These are phyloP conservation scores for Leucoagaricus sp. DNA, from an alignment of 1,284 basidiomycete genomes.

Conservation along the genomic window DNA sequence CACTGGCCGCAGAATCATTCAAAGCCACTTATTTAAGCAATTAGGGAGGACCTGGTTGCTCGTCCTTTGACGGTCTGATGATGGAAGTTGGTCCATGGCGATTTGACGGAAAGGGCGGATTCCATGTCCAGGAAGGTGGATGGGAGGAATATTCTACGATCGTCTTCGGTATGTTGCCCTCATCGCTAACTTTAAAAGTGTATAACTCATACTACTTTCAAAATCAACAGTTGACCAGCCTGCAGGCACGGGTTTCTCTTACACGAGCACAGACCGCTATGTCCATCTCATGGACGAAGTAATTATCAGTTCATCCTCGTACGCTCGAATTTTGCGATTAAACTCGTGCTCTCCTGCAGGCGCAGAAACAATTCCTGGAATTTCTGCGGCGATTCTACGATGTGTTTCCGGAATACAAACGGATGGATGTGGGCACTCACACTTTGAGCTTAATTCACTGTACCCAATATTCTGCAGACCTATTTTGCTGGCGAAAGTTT, in stretches of 20 bases:
- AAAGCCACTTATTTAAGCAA: slow-evolving; percentile 5
- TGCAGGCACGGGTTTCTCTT: slow-evolving; percentile 93
- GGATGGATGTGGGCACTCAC: slow-evolving; percentile 74
- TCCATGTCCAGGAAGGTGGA: slow-evolving; percentile 83
- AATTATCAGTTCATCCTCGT: slow-evolving; percentile 17
- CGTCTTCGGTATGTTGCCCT: slow-evolving; percentile 73
- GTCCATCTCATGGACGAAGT: slow-evolving; percentile 81
- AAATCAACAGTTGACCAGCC: slow-evolving; percentile 87
- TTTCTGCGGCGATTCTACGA: slow-evolving; percentile 89
- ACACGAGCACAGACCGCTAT: slow-evolving; percentile 84
- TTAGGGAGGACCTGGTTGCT: slow-evolving; percentile 94
- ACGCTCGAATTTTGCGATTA: neutral
- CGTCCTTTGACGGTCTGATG: slow-evolving; percentile 95
- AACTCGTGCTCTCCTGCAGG: slow-evolving; percentile 46
- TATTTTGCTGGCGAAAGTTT: slow-evolving; percentile 93
- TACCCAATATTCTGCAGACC: slow-evolving; percentile 52
- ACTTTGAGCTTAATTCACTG: slow-evolving; percentile 15
- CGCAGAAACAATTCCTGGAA: slow-evolving; percentile 76
- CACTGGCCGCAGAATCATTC: neutral
- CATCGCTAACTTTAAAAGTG: neutral
- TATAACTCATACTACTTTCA: slow-evolving; percentile 1
- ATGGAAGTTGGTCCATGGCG: slow-evolving; percentile 98
- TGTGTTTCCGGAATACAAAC: slow-evolving; percentile 87
- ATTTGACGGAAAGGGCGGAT: slow-evolving; percentile 76
- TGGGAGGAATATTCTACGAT: slow-evolving; percentile 99